Evolutionary conservation across 225 moss, liverwort and hornwort species (phyloP).

Genomic region (Sphagnum tenellum): DNA sequence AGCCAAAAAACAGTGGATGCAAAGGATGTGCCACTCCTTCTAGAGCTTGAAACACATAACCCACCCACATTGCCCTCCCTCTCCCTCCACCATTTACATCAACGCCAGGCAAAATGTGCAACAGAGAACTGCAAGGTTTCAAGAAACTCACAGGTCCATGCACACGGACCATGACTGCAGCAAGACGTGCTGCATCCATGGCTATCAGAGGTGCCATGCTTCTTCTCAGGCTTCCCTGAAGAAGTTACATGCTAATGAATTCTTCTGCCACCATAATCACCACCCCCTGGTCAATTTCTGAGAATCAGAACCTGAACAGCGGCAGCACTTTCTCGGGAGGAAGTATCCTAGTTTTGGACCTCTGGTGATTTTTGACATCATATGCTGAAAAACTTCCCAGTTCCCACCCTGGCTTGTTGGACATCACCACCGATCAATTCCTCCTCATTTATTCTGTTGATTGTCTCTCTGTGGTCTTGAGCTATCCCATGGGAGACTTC

Average conservation of each 20-base stretch:
- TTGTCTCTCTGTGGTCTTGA: constrained; percentile 3
- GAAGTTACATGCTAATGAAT: constrained; percentile 1
- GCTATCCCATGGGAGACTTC: constrained; percentile 49
- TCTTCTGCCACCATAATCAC: constrained; percentile 24
- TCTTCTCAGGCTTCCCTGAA: constrained; percentile 18
- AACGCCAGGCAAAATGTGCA: neutral
- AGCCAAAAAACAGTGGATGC: too few species aligned
- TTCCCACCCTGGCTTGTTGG: constrained; percentile 20
- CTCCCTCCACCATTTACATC: too few species aligned
- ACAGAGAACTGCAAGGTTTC: too few species aligned
- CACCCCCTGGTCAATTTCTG: constrained; percentile 10
- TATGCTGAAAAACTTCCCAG: constrained; percentile 13
- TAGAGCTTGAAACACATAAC: too few species aligned
- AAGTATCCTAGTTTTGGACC: constrained; percentile 2
- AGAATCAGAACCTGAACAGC: constrained; percentile 16
- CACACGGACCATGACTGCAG: constrained; percentile 96
- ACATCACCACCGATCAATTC: constrained; percentile 5
- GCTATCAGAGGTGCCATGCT: constrained; percentile 77
- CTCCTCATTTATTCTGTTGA: constrained; percentile 24
- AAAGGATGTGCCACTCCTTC: too few species aligned
- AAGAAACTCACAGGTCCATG: constrained; percentile 85
- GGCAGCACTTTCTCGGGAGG: constrained; percentile 7
- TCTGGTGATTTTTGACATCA: constrained; percentile 2
- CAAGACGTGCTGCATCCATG: constrained; percentile 88
- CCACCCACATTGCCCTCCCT: too few species aligned